phyloP scores from a whole-genome alignment of 2,329 filamentous ascomycete genomes.

The Pseudocercospora crystallina region DNA sequence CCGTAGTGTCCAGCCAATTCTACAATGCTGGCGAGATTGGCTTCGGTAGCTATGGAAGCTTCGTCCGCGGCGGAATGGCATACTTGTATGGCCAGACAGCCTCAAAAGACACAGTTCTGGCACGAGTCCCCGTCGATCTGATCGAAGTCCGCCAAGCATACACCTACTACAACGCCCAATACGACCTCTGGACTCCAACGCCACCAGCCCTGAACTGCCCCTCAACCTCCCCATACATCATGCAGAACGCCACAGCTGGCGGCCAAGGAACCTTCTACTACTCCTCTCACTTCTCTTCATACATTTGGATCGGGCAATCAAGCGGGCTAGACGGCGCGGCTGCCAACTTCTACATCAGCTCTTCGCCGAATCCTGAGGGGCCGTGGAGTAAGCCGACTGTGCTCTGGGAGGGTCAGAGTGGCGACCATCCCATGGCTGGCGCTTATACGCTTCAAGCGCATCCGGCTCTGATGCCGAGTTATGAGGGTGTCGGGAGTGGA shows the following conservation, averaged over 20 bases:
- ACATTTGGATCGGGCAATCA: constrained; percentile 34
- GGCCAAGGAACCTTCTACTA: constrained; percentile 34
- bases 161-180: constrained; percentile 20
- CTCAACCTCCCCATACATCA: constrained; percentile 9
- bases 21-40: constrained; percentile 19
- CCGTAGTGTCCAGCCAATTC: constrained; percentile 19
- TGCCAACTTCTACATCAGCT: constrained; percentile 30
- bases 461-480: constrained; percentile 17
- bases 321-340: constrained; percentile 7
- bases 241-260: constrained; percentile 30
- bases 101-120: constrained; percentile 17
- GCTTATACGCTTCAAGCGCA: constrained; percentile 27
- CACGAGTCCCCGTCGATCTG: constrained; percentile 16
- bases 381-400: constrained; percentile 30
- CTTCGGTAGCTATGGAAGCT: constrained; percentile 25
- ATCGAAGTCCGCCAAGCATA: constrained; percentile 26
- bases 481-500: constrained; percentile 10
- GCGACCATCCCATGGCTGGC: constrained; percentile 14
- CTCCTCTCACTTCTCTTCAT: constrained; percentile 27
- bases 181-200: constrained; percentile 19
- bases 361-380: constrained; percentile 32
- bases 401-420: constrained; percentile 22
- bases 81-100: constrained; percentile 27
- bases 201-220: constrained; percentile 17
- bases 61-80: constrained; percentile 16